Evolutionary conservation across 352 stramenopile genomes (phyloP), one percentile per base, ranked within the genome.

Genomic region (Phytopythium ostracodes): DNA sequence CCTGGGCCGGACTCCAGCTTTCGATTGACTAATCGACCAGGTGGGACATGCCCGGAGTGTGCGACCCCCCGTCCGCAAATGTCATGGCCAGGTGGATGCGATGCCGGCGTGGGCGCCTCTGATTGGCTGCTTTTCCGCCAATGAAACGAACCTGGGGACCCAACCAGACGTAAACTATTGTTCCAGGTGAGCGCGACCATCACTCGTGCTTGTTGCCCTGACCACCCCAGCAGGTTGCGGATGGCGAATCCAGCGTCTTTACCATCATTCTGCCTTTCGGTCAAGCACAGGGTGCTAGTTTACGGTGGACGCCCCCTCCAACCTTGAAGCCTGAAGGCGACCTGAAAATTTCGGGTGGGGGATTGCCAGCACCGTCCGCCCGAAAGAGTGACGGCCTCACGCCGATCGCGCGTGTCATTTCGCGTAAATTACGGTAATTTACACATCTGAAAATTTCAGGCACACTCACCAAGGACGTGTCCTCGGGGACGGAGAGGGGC

Each of bases 71-170:
- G 33, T n/a, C 53, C n/a, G 20, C 20, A 14, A 25, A n/a, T 43
- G 27, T n/a, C 20, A 22, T 49, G 35, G 53, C 33, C n/a, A 18
- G 47, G 31, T 33, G 53, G 53, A 43, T 59, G 53, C 53, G 53
- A 59, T 49, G 53, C 53, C 53, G 36, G 10, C 53, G 53, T 59
- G 53, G 53, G 31, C 33, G 53, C 14, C 33, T 4, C n/a, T n/a
- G 53, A 59, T 59, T 59, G 53, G 53, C 35, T 49, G 14, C 20
- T 20, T 24, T 36, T 47, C 15, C 4, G 35, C 53, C 53, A 59
- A 59, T 59, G 10, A 36, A 24, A 49, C 35, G 35, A 22, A 36
- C 14, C 15, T 55, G 49, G 47, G 17, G 47, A 35, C 24, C 15
- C 24, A 25, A 15, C n/a, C 42, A 49, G 20, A 44, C 47, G 47